phyloP scores from a whole-genome alignment of 257 asterid genomes.

The Solanum microdontum region DNA sequence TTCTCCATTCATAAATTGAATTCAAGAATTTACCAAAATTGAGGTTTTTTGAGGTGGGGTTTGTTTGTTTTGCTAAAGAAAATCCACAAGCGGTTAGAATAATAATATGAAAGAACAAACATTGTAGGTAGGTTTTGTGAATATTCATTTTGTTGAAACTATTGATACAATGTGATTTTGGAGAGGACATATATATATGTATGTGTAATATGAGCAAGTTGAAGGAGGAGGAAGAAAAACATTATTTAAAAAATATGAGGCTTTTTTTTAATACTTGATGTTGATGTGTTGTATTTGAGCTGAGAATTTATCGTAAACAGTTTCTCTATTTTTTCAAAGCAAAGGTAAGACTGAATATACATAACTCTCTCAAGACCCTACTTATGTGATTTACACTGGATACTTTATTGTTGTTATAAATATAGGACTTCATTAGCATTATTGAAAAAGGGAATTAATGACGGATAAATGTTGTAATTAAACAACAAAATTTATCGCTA shows the following conservation, averaged over 20 bases:
- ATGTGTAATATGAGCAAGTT: neutral
- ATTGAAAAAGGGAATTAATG: neutral
- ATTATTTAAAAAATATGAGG: neutral
- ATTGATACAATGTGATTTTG: neutral
- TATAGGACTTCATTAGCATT: neutral
- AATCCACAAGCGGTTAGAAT: conserved; percentile 6
- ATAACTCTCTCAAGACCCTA: neutral
- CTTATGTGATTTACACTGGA: neutral
- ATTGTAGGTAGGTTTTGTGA: neutral
- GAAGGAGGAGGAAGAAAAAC: neutral
- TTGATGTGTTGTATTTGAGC: neutral
- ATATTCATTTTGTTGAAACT: neutral
- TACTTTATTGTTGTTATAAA: neutral
- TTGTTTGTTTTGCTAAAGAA: conserved; percentile 22
- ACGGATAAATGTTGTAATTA: neutral
- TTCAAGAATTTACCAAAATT: conserved; percentile 6
- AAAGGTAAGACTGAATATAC: neutral
- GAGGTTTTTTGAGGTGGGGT: neutral
- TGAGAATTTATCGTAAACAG: neutral
- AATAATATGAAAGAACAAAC: conserved; percentile 9
- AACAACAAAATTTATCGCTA: neutral
- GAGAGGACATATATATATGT: neutral
- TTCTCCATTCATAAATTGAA: conserved; percentile 18
- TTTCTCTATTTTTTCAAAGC: neutral
- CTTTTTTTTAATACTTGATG: neutral